A percentile compares a stretch with the other conserved stretches of the same genome.
phyloP scores from a whole-genome alignment of 2,329 filamentous ascomycete genomes.

The Fusarium fracticaudum region DNA sequence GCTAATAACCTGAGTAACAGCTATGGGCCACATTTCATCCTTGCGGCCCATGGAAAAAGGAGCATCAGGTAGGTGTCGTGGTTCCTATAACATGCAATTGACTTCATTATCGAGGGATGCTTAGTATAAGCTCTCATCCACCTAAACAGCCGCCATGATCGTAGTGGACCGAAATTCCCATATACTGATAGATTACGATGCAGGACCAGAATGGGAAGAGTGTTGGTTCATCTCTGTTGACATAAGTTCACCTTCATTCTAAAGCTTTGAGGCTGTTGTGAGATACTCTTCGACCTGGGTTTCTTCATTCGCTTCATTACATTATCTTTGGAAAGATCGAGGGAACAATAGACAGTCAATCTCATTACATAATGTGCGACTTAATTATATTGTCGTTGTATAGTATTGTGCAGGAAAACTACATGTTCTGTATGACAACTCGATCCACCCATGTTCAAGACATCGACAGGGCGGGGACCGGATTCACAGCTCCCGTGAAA shows the following conservation, averaged over 20 bases:
- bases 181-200: too few relatives aligned
- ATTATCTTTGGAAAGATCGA: background rate
- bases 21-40: background rate
- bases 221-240: background rate
- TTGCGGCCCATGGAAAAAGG: fast-evolving
- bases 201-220: background rate
- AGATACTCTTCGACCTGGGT: background rate
- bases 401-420: background rate
- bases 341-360: background rate
- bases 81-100: background rate
- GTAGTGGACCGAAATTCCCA: background rate
- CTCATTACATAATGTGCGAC: background rate
- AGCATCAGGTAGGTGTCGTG: background rate
- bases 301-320: background rate
- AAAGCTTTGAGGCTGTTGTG: background rate
- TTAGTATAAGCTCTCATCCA: background rate
- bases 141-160: background rate
- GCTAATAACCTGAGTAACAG: background rate
- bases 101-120: too few relatives aligned
- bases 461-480: background rate
- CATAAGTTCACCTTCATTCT: background rate
- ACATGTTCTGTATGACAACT: background rate
- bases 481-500: background rate
- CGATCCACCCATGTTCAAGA: background rate
- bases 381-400: fast-evolving